Evolutionary conservation across 306 rosid species (phyloP).

Genomic region (Sophora flavescens): DNA sequence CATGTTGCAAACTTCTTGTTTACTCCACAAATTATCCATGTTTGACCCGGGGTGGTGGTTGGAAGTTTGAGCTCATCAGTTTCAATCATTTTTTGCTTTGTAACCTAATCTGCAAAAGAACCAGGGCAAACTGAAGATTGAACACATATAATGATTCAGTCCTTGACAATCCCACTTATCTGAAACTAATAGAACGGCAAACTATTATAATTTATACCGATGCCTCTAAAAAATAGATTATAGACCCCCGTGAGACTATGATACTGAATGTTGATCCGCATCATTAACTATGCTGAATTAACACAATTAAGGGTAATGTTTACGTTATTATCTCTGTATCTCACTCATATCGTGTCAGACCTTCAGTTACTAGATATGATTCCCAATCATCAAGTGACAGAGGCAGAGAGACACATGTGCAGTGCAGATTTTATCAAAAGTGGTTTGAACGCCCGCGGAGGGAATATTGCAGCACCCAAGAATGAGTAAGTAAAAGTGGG

Average conservation of each 20-base stretch:
- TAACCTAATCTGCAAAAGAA: too few species aligned
- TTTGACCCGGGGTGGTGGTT: too few species aligned
- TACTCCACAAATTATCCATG: not conserved
- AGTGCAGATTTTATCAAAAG: not conserved
- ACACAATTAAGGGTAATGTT: not conserved
- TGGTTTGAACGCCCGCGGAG: constrained; percentile 57
- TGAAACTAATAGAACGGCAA: not conserved
- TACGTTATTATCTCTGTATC: constrained; percentile 5
- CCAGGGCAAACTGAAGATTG: too few species aligned
- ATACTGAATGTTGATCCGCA: constrained; percentile 3
- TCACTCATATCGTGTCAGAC: not conserved
- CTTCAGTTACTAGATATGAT: constrained; percentile 17
- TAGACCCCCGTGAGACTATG: not conserved
- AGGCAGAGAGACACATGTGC: not conserved
- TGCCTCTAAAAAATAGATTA: not conserved
- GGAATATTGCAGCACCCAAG: constrained; percentile 52
- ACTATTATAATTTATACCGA: too few species aligned
- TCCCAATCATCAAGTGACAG: constrained; percentile 32
- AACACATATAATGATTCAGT: not conserved
- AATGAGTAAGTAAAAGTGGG: constrained; percentile 46
- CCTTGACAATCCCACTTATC: not conserved
- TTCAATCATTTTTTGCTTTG: too few species aligned
- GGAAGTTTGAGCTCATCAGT: too few species aligned
- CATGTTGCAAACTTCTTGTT: constrained; percentile 31
- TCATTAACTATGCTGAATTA: not conserved